These are phyloP conservation scores for Solidago caesia DNA, from an alignment of 129 eudicot genomes.

Conservation along the genomic window DNA sequence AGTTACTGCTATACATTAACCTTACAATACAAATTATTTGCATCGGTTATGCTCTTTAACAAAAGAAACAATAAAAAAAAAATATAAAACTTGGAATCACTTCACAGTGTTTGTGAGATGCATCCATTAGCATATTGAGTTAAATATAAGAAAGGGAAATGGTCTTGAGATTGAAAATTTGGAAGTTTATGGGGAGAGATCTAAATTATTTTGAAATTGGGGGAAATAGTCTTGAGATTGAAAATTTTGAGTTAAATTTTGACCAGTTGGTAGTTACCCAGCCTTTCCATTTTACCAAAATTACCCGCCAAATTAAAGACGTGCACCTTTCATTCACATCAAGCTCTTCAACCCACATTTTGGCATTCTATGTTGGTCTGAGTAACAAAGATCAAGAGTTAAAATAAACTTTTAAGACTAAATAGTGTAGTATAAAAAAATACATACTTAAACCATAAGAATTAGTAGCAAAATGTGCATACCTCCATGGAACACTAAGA, in stretches of 20 bases:
- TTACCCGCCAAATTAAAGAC: slow-evolving; percentile 83
- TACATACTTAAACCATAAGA: neutral
- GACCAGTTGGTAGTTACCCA: neutral
- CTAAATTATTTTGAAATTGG: no score
- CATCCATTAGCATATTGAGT: no score
- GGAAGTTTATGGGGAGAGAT: no score
- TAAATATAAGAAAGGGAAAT: no score
- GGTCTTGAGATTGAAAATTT: no score
- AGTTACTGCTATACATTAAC: neutral
- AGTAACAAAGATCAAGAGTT: neutral
- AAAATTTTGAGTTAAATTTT: no score
- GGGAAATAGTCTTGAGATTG: no score
- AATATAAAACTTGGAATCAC: no score
- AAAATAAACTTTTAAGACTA: neutral
- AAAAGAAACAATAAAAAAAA: no score
- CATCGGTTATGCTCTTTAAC: neutral
- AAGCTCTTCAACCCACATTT: slow-evolving; percentile 84
- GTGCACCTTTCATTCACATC: slow-evolving; percentile 81
- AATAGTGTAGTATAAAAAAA: neutral
- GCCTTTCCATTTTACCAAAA: slow-evolving; percentile 24
- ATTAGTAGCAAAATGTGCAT: slow-evolving; percentile 14
- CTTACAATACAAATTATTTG: neutral
- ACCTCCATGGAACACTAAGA: slow-evolving; percentile 93
- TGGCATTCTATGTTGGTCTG: slow-evolving; percentile 85
- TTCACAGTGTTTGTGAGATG: no score